Base-by-base conservation (phyloP, 2,329 filamentous ascomycete genomes). In the Verticillium nubilum region DNA sequence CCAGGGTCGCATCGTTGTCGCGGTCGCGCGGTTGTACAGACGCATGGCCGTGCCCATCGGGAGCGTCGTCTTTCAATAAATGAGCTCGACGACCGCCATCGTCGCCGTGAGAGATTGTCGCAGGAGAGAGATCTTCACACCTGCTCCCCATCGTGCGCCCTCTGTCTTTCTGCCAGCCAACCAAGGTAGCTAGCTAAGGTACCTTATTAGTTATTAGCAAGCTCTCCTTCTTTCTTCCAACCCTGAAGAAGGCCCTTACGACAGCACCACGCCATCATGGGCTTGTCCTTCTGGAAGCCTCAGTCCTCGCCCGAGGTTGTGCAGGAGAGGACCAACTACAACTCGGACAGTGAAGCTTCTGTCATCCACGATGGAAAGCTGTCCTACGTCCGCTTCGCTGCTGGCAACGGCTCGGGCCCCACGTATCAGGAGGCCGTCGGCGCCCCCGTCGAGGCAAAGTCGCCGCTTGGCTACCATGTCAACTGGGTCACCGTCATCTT, bases 391-490 rank as follows among this genome's bases (percentile, higher is more conserved):
- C 61, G 75, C 70, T 62, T 70, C 70, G 62, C 69, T 17, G 80
- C 76, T 1, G 79, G 76, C 3, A 87, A 87, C 64, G 77, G 75
- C 17, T 73, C 78, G 4, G 70, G 75, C 54, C 71, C 76, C 2
- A 78, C 80, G 0, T 86, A 86, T 63, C 85, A 87, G 65, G 85
- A 88, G 66, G 84, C 82, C 0, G 77, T 77, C 7, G 86, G 86
- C 37, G 86, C 86, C 0, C 86, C 86, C 0, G 82, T 88, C 3
- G 86, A 88, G 68, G 72, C 71, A 1, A 66, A 76, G 2, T 87
- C 83, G 1, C 85, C 86, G 0, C 70, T 88, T 2, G 86, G 85
- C 0, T 86, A 86, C 62, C 72, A 80, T 12, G 84, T 87, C 17
- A 79, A 79, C 9, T 79, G 76, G 59, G 62, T 82, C 4, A 84